Evolutionary conservation across 1,284 basidiomycete genomes (phyloP), one percentile per base, ranked within the genome.

Genomic region (Caloboletus inedulis): DNA sequence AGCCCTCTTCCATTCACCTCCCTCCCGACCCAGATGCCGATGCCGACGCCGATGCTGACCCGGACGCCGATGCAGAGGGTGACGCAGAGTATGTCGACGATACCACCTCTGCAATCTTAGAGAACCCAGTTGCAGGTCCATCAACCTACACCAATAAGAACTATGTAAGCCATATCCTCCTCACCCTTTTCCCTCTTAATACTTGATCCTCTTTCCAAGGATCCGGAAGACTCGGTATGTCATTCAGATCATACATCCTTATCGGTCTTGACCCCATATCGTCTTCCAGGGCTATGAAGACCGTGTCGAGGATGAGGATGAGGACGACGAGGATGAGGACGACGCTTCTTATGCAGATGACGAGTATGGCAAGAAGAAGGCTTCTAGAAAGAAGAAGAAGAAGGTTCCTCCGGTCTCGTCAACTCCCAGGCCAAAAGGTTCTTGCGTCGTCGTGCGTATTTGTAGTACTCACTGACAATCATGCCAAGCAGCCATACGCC

Each of bases 271-370:
- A 57, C 55, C 49, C 41, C 62, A 55, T 59, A 61, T 47, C 56
- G 39, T 59, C 52, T 39, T 59, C 34, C 62, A 89, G 86, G 87
- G 85, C 49, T 88, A 87, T 61, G 86, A 87, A 51, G 81, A 83
- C 62, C 73, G 73, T 29, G 75, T 69, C 13, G 78, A 81, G 52
- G 77, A 82, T 33, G 78, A 81, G 39, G 69, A 70, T 3, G 78
- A 81, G 39, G 69, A 70, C 2, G 23, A 23, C 1, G 77, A 78
- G 0, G 77, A 80, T 49, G 82, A 85, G 29, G 85, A 85, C 58
- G 88, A 88, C 62, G 84, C 79, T 56, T 86, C 87, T 43, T 90
- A 89, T 65, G 87, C 79, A 30, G 87, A 89, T 63, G 84, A 87
- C 63, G 84, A 85, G 65, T 87, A 87, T 65, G 81, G 75, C 45